Evolutionary conservation across 495 filamentous ascomycete genomes (phyloP).

Genomic region (Talaromyces nanjingensis): DNA sequence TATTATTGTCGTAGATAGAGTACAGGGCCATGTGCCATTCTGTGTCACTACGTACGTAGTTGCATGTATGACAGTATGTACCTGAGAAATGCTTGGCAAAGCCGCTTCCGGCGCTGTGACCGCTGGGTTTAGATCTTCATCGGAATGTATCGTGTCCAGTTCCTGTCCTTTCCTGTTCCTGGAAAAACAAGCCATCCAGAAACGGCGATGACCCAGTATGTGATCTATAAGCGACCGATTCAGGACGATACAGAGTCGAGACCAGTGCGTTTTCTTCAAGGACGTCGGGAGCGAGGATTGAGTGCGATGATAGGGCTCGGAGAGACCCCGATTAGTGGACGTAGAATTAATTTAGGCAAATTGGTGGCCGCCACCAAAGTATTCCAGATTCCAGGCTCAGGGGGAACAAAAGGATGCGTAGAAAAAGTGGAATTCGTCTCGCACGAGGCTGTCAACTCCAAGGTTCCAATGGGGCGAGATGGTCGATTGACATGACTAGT

Average conservation of each 20-base stretch:
- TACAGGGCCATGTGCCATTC: background rate
- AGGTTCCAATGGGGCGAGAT: background rate
- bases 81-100: background rate
- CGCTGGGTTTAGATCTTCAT: background rate
- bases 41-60: background rate
- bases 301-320: background rate
- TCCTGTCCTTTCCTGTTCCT: background rate
- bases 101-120: slow-evolving; percentile 1
- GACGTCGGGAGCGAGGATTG: background rate
- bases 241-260: background rate
- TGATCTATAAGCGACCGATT: background rate
- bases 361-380: background rate
- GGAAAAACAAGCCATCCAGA: background rate
- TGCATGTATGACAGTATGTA: background rate
- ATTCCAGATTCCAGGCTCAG: slow-evolving; percentile 6
- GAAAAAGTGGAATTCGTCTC: background rate
- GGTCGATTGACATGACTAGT: background rate
- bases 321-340: background rate
- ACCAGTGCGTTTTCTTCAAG: background rate
- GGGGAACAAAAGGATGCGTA: background rate
- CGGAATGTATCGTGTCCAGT: background rate
- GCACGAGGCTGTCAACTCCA: background rate
- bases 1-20: background rate
- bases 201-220: background rate
- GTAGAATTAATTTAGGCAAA: background rate